Percentiles rank a stretch among this genome's conserved stretches.
These are phyloP conservation scores for Aegle marmelos DNA, from an alignment of 345 rosid genomes.

Conservation along the genomic window DNA sequence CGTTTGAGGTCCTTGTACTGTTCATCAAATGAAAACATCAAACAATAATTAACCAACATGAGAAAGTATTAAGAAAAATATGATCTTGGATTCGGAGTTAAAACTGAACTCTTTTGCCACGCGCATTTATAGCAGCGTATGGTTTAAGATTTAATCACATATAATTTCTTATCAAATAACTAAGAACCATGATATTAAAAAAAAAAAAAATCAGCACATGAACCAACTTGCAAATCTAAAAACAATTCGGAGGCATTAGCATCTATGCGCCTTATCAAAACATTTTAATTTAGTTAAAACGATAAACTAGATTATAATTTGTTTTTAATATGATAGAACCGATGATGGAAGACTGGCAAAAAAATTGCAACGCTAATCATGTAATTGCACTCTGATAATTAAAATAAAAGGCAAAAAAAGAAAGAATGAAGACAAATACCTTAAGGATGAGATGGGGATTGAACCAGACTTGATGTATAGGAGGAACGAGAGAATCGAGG, in stretches of 20 bases:
- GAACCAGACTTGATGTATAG: conserved; percentile 72
- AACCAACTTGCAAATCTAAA: neutral
- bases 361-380: neutral
- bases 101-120: no score
- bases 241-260: neutral
- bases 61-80: neutral
- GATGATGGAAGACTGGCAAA: neutral
- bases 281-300: neutral
- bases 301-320: neutral
- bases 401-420: neutral
- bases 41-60: neutral
- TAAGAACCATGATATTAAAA: no score
- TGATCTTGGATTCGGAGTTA: no score
- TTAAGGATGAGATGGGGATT: conserved; percentile 83
- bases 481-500: conserved; percentile 56
- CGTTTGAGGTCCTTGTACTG: conserved; percentile 80
- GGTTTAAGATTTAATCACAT: no score
- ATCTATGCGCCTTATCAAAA: neutral
- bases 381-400: neutral
- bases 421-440: conserved; percentile 30
- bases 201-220: no score
- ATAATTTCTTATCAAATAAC: no score
- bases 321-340: neutral
- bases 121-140: no score
- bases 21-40: conserved; percentile 8